phyloP scores from a whole-genome alignment of 2,329 filamentous ascomycete genomes.

The Sarocladium strictum region DNA sequence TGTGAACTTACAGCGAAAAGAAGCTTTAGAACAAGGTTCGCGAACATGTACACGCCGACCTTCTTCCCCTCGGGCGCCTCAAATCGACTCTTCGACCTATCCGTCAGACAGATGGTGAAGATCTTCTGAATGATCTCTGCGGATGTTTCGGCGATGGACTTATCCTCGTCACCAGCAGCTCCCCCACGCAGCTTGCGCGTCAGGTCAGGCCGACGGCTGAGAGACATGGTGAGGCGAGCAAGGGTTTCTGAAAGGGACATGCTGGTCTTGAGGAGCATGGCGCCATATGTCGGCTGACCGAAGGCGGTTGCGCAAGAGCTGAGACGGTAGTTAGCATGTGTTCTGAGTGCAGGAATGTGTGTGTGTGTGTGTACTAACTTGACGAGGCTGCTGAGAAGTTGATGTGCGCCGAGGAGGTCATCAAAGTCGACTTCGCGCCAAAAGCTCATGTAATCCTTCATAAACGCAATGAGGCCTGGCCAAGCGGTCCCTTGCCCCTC shows the following conservation, averaged over 20 bases:
- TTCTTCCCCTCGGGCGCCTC: conserved; percentile 77
- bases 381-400: conserved; percentile 65
- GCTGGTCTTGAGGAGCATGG: conserved; percentile 76
- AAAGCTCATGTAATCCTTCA: conserved; percentile 75
- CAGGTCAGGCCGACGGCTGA: conserved; percentile 76
- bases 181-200: conserved; percentile 49
- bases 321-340: conserved; percentile 9
- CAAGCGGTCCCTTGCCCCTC: conserved; percentile 63
- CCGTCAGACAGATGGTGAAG: conserved; percentile 83
- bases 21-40: conserved; percentile 83
- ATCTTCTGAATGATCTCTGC: conserved; percentile 87
- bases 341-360: background rate
- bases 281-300: conserved; percentile 70
- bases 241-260: conserved; percentile 77
- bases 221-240: conserved; percentile 73
- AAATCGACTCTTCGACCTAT: conserved; percentile 62
- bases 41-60: conserved; percentile 82
- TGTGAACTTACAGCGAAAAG: conserved; percentile 63
- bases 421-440: conserved; percentile 74
- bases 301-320: conserved; percentile 82
- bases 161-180: conserved; percentile 56
- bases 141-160: conserved; percentile 76
- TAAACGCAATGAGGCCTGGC: conserved; percentile 72
- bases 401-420: conserved; percentile 69
- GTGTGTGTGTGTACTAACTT: conserved; percentile 50